Conservation (phyloP, 1,284 basidiomycete genomes). For the Vanrija pseudolonga region DNA sequence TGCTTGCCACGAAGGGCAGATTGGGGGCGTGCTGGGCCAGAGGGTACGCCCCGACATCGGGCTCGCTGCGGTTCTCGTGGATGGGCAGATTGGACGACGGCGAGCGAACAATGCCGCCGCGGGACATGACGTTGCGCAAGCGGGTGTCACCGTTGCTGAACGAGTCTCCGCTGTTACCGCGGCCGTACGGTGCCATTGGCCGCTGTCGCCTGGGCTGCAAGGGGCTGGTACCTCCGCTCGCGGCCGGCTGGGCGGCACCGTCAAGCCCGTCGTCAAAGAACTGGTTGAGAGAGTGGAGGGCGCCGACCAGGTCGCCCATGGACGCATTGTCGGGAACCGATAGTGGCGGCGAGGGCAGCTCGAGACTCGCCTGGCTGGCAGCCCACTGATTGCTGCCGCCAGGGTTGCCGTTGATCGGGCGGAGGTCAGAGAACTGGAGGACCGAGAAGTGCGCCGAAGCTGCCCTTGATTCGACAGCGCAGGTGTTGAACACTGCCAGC, state of each 20-base stretch:
- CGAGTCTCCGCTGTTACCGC: constrained; percentile 7
- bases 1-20: background rate
- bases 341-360: constrained; percentile 62
- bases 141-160: background rate
- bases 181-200: constrained; percentile 1
- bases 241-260: background rate
- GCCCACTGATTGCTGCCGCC: constrained; percentile 8
- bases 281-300: constrained; percentile 76
- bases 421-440: constrained; percentile 43
- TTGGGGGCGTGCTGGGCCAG: background rate
- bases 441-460: constrained; percentile 48
- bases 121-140: constrained; percentile 7
- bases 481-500: constrained; percentile 78
- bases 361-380: constrained; percentile 23
- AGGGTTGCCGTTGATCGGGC: background rate
- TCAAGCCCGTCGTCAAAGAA: constrained; percentile 67
- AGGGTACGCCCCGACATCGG: background rate
- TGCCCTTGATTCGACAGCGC: constrained; percentile 59
- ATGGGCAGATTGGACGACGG: constrained; percentile 1
- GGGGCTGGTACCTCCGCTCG: background rate
- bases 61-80: background rate
- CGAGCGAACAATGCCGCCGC: constrained; percentile 5
- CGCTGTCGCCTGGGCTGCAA: background rate
- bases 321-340: constrained; percentile 57
- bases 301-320: constrained; percentile 78